These are phyloP conservation scores for Talaromyces islandicus DNA, from an alignment of 2,329 filamentous ascomycete species.

Conservation along the genomic window DNA sequence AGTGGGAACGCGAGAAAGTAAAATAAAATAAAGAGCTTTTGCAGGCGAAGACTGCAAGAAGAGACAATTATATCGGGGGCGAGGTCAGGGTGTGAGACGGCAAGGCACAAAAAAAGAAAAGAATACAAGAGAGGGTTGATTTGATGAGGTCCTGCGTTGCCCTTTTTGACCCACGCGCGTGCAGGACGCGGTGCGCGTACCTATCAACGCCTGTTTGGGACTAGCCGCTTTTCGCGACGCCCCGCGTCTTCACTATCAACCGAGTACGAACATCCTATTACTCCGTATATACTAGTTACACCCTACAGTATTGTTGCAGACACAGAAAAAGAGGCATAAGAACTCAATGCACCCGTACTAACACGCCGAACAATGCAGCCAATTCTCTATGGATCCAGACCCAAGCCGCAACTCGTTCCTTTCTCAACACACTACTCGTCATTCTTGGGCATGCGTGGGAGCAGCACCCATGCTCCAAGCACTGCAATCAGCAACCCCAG, in stretches of 20 bases:
- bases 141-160: not conserved
- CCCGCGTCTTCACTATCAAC: not conserved
- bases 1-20: not conserved
- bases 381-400: not conserved
- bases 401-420: not conserved
- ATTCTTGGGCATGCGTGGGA: slow-evolving; percentile 18
- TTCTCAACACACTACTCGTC: not conserved
- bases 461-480: slow-evolving; percentile 44
- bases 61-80: not conserved
- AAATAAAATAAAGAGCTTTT: not conserved
- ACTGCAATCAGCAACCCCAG: slow-evolving; percentile 49
- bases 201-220: not conserved
- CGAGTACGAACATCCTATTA: no score
- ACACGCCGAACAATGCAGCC: not conserved
- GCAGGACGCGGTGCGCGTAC: not conserved
- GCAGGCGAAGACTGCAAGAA: not conserved
- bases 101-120: not conserved
- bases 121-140: not conserved
- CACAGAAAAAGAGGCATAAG: no score
- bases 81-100: not conserved
- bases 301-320: no score
- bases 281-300: no score
- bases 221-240: not conserved
- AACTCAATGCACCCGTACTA: no score
- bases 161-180: not conserved